Evolutionary conservation across 1,284 basidiomycete species (phyloP), one percentile per base, ranked within the genome.

Genomic region (Pseudozyma hubeiensis): DNA sequence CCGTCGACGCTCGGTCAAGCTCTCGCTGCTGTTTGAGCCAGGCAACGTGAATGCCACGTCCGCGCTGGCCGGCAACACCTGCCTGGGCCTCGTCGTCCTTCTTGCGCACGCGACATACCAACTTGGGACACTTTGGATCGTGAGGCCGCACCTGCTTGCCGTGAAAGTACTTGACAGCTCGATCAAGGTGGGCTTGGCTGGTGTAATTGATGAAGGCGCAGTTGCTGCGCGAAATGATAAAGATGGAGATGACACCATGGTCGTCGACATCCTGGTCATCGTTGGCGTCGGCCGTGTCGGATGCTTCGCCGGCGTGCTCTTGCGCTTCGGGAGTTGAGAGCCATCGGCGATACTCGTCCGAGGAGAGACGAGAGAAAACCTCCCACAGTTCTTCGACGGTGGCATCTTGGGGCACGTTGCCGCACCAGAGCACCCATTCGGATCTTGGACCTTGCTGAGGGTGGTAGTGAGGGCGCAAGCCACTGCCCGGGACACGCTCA

Each of bases 381-480:
- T 87, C 87, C 91, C 91, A 93, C 3, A 97, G 87, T 84, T 97
- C 95, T 77, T 94, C 91, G 66, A 94, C 89, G 0, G 90, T 91
- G 6, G 93, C 90, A 79, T 97, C 93, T 11, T 74, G 72, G 0
- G 93, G 92, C 5, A 95, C 91, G 77, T 95, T 96, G 10, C 93
- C 93, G 16, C 90, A 90, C 96, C 95, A 97, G 92, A 97, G 93
- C 3, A 96, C 94, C 91, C 91, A 95, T 70, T 94, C 93, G 19
- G 92, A 93, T 11, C 93, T 89, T 51, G 91, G 88, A 7, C 74
- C 77, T 52, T 79, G 74, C 35, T 66, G 65, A 3, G 72, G 77
- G 40, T 70, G 72, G 19, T 70, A 75, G 52, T 75, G 72, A 0
- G 67, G 67, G 49, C 72, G 59, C 19, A 71, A 40, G 7, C 72